Evolutionary conservation across 1,284 basidiomycete species (phyloP).

Genomic region (Naganishia cerealis): DNA sequence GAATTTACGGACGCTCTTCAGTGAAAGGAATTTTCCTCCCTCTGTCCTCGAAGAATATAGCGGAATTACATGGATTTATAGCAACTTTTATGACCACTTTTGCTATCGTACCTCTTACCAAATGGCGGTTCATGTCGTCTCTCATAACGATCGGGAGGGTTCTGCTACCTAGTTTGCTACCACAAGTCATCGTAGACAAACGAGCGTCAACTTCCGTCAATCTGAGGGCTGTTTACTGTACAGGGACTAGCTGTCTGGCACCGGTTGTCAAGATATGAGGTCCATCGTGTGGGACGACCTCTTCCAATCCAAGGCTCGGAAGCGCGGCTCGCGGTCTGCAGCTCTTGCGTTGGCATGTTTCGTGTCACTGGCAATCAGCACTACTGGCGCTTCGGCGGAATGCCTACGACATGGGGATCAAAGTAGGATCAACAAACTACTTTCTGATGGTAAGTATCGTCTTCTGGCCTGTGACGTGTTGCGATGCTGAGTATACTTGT

Average conservation of each 20-base stretch:
- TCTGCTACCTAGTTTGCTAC: too few species aligned
- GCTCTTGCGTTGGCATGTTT: conserved; percentile 12
- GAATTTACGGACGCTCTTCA: too few species aligned
- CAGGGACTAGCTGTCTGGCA: neutral
- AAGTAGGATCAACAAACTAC: conserved; percentile 31
- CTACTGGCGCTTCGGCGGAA: conserved; percentile 3
- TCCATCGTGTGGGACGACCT: neutral
- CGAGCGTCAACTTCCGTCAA: too few species aligned
- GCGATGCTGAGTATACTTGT: conserved; percentile 1
- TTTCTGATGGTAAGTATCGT: conserved; percentile 31
- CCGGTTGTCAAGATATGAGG: neutral
- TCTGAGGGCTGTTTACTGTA: too few species aligned
- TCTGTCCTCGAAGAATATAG: too few species aligned
- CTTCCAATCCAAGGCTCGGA: neutral
- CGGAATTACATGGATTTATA: too few species aligned
- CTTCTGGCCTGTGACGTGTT: neutral
- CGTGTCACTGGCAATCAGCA: neutral
- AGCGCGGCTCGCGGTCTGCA: neutral
- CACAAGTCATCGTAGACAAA: too few species aligned
- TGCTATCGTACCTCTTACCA: too few species aligned
- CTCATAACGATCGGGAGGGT: too few species aligned
- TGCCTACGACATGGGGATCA: conserved; percentile 29
- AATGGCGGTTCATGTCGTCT: too few species aligned
- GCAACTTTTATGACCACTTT: too few species aligned
- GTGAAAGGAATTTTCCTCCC: too few species aligned